Evolutionary conservation across 2,329 filamentous ascomycete genomes (phyloP), one percentile per base, ranked within the genome.

Genomic region (Cryphonectria nitschkei): DNA sequence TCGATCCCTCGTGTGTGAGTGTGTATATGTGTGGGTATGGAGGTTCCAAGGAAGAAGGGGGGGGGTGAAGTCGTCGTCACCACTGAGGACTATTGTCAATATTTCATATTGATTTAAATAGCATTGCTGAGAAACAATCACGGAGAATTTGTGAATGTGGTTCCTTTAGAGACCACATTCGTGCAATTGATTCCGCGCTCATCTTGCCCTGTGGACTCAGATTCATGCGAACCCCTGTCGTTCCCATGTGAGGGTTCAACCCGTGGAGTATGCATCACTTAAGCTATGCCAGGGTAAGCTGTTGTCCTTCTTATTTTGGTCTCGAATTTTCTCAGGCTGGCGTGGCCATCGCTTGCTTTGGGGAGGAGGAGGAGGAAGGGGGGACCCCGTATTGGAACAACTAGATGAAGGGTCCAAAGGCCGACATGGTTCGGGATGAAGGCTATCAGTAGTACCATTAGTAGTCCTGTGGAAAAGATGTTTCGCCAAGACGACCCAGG

Each of bases 181-280:
- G 68, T 26, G 60, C 34, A 61, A 64, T 67, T 56, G 64, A 67
- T 32, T 56, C 64, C 62, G 63, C 68, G 62, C 68, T 72, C 71
- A 70, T 72, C 71, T 70, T 61, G 50, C 66, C 68, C 32, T 67
- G 71, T 72, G 62, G 71, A 39, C 71, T 70, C 65, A 63, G 32
- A 68, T 72, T 72, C 71, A 72, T 72, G 71, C 71, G 68, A 72
- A 46, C 71, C 71, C 71, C 61, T 56, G 71, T 67, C 68, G 22
- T 34, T 56, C 54, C 68, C 71, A 70, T 67, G 50, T 63, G 56
- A 46, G 65, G 46, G 41, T 26, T 46, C 37, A 22, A 37, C 22
- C 61, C 34, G 37, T 64, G 34, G 61, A 58, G 54, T 58, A 58
- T 58, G 54, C 26, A 58, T 32, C 29, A 32, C 54, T 58, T 29